Evolutionary conservation across 495 filamentous ascomycete species (phyloP).

Genomic region (Melanomma pulvis-pyrius): DNA sequence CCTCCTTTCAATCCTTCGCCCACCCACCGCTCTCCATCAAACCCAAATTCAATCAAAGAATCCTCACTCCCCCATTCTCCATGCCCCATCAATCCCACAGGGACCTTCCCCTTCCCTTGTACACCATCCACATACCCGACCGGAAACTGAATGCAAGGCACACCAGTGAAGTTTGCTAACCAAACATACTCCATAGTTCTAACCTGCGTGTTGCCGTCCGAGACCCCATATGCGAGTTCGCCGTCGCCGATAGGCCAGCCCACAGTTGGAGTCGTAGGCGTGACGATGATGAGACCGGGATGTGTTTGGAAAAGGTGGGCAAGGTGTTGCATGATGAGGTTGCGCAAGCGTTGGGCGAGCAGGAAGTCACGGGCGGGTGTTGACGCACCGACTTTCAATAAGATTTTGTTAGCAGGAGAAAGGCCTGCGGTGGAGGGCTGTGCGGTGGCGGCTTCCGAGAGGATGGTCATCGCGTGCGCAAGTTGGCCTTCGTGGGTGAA

Average conservation of each 20-base stretch:
- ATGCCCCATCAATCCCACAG: constrained; percentile 88
- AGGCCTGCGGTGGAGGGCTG: constrained; percentile 51
- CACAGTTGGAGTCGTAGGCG: constrained; percentile 74
- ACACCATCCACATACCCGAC: constrained; percentile 65
- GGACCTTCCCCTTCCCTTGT: constrained; percentile 59
- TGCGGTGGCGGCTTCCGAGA: constrained; percentile 47
- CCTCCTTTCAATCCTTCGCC: constrained; percentile 48
- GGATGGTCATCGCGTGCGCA: constrained; percentile 80
- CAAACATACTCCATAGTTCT: constrained; percentile 87
- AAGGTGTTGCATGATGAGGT: constrained; percentile 81
- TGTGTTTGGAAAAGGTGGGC: constrained; percentile 69
- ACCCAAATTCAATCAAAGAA: constrained; percentile 72
- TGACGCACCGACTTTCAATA: constrained; percentile 63
- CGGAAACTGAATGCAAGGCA: constrained; percentile 76
- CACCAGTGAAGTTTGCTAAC: constrained; percentile 81
- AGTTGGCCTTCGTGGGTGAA: constrained; percentile 72
- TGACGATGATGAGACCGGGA: constrained; percentile 77
- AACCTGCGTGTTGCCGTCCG: constrained; percentile 71
- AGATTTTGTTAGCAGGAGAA: constrained; percentile 72
- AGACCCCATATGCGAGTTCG: constrained; percentile 67
- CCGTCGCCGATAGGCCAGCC: constrained; percentile 69
- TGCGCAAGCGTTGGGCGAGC: constrained; percentile 72
- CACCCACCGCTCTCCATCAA: constrained; percentile 63
- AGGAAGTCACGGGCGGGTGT: constrained; percentile 72
- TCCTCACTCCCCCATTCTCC: constrained; percentile 88